Base-by-base conservation (phyloP, 805 yeast genomes). In the Ogataea henricii region DNA sequence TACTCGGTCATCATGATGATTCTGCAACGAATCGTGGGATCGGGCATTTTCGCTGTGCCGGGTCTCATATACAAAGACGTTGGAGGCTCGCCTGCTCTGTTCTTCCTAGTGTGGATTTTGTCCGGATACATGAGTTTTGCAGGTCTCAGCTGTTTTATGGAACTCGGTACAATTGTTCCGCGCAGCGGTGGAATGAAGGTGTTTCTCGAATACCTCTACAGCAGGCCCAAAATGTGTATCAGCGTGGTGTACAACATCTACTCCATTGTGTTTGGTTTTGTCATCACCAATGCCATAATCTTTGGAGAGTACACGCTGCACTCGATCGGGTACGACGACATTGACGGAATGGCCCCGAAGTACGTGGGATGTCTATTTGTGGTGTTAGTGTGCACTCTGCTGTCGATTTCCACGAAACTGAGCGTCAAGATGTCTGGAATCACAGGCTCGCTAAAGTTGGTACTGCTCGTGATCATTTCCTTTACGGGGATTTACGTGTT, bases 21-120 rank as follows among this genome's bases (percentile, higher is more conserved):
- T 56, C 73, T 87, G 6, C 80, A 88, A 13, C 69, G 91, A 50
- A 86, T 87, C 35, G 69, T 87, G 10, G 94, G 95, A 0, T 83
- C 90, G 0, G 94, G 94, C 0, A 85, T 87, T 7, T 83, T 86
- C 68, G 84, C 90, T 6, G 79, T 83, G 1, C 85, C 91, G 0
- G 77, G 87, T 16, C 78, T 83, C 21, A 78, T 86, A 25, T 83
- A 79, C 57, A 75, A 74, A 38, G 85, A 83, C 54, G 79, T 81
- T 56, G 91, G 91, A 21, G 83, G 88, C 12, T 83, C 86, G 8
- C 79, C 83, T 1, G 65, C 73, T 17, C 57, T 84, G 27, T 87
- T 84, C 60, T 76, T 85, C 40, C 49, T 70, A 0, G 77, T 86
- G 1, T 87, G 94, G 94, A 25, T 73, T 2, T 59, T 82, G 9